Evolutionary conservation across 202 grass and related monocot species (phyloP).

Genomic region (Setaria italica): DNA sequence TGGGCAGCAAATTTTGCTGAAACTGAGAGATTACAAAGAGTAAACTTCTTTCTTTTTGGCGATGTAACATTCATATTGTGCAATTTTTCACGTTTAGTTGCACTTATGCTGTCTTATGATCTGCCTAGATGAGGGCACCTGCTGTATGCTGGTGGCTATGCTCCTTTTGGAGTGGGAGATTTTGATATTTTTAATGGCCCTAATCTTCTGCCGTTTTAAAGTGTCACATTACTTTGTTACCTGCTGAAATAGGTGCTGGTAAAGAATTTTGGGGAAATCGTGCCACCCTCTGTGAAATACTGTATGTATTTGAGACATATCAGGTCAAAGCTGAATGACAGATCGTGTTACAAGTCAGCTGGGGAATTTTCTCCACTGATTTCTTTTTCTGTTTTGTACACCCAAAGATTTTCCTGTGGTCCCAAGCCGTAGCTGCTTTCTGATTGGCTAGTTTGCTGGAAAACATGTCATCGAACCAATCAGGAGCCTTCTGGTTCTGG

Average conservation of each 20-base stretch:
- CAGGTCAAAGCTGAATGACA: neutral
- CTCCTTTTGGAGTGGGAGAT: neutral
- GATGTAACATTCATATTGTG: slow-evolving; percentile 35
- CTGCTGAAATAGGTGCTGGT: neutral
- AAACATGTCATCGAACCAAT: slow-evolving; percentile 50
- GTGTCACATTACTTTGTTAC: neutral
- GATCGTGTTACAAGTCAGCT: neutral
- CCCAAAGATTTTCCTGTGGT: neutral
- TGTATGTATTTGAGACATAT: neutral
- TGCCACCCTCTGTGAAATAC: neutral
- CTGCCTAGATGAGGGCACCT: slow-evolving; percentile 26
- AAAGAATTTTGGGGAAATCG: neutral
- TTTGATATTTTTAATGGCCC: neutral
- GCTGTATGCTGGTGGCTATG: slow-evolving; percentile 27
- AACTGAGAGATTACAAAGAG: slow-evolving; percentile 20
- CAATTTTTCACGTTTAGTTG: slow-evolving; percentile 33
- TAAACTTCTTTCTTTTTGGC: slow-evolving; percentile 18
- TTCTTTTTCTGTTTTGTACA: neutral
- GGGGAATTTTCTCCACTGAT: neutral
- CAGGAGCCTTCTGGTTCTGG: neutral
- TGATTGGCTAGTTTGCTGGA: slow-evolving; percentile 38
- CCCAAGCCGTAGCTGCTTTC: neutral
- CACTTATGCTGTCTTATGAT: slow-evolving; percentile 27
- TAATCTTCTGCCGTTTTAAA: neutral
- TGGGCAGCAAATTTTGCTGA: slow-evolving; percentile 28